These are phyloP conservation scores for Papilionanthe hybrid DNA, from an alignment of 116 monocot species.

Conservation along the genomic window DNA sequence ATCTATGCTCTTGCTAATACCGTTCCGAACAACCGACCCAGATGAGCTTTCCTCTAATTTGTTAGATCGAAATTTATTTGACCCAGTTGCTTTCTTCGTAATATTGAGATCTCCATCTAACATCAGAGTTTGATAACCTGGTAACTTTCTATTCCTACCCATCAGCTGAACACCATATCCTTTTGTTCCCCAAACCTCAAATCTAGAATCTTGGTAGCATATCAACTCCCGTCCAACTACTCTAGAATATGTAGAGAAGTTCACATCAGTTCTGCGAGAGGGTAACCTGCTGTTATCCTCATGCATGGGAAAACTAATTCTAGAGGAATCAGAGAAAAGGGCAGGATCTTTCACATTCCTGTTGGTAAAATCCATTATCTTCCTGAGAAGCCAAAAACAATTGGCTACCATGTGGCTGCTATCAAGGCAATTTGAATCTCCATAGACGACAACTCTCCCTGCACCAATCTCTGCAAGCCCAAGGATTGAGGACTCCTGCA, in stretches of 20 bases:
- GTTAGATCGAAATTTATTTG: slow-evolving; percentile 14
- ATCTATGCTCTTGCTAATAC: slow-evolving; percentile 38
- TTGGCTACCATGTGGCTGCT: slow-evolving; percentile 99
- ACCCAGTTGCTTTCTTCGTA: slow-evolving; percentile 17
- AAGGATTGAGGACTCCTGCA: slow-evolving; percentile 75
- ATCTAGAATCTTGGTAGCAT: slow-evolving; percentile 76
- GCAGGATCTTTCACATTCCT: slow-evolving; percentile 64
- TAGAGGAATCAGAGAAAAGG: slow-evolving; percentile 73
- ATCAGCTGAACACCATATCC: slow-evolving; percentile 62
- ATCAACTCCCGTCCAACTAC: slow-evolving; percentile 80
- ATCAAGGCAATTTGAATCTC: slow-evolving; percentile 98
- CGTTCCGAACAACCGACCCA: slow-evolving; percentile 18
- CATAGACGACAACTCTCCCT: slow-evolving; percentile 82
- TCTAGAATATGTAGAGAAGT: slow-evolving; percentile 79
- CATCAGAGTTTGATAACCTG: slow-evolving; percentile 43
- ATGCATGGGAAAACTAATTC: slow-evolving; percentile 45
- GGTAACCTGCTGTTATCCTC: slow-evolving; percentile 49
- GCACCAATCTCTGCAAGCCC: slow-evolving; percentile 64
- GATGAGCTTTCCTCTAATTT: slow-evolving; percentile 21
- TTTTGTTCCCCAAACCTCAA: slow-evolving; percentile 84
- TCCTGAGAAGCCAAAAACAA: slow-evolving; percentile 88
- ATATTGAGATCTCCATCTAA: slow-evolving; percentile 24
- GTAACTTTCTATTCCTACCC: slow-evolving; percentile 69
- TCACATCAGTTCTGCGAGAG: slow-evolving; percentile 83
- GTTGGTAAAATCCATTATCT: slow-evolving; percentile 85